Conservation (phyloP, 768 basidiomycete genomes). For the Rubroboletus satanas region DNA sequence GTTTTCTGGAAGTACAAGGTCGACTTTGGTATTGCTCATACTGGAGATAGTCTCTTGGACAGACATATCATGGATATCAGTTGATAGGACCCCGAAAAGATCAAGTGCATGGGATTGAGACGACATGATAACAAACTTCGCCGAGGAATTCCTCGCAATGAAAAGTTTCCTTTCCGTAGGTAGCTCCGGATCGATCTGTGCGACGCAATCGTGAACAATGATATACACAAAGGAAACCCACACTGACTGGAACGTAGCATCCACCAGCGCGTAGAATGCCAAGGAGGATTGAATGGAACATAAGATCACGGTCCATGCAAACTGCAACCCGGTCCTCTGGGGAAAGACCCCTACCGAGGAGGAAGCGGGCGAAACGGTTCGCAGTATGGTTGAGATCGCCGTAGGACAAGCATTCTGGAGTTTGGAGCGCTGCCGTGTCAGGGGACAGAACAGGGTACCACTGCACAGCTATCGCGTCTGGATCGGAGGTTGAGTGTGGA, state of each 20-base stretch:
- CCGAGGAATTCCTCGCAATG: conserved; percentile 41
- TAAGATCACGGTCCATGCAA: conserved; percentile 40
- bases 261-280: conserved; percentile 47
- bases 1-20: conserved; percentile 28
- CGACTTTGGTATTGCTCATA: conserved; percentile 29
- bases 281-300: conserved; percentile 41
- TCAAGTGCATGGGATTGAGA: conserved; percentile 5
- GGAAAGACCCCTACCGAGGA: conserved; percentile 33
- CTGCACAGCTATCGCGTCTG: conserved; percentile 16
- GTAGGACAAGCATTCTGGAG: conserved; percentile 27
- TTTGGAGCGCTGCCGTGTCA: neutral
- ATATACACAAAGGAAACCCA: conserved; percentile 9
- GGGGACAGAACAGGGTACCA: conserved; percentile 20
- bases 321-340: conserved; percentile 43
- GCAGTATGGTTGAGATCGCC: conserved; percentile 33
- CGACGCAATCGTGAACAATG: neutral
- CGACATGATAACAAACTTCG: conserved; percentile 40
- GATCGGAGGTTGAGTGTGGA: conserved; percentile 13
- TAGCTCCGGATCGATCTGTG: conserved; percentile 51
- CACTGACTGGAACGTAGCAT: conserved; percentile 47
- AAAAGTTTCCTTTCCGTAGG: conserved; percentile 43
- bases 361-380: conserved; percentile 43
- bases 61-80: conserved; percentile 19
- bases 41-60: conserved; percentile 27
- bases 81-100: conserved; percentile 19